Base-by-base conservation (phyloP, 1,284 basidiomycete genomes). In the Pisolithus thermaeus region DNA sequence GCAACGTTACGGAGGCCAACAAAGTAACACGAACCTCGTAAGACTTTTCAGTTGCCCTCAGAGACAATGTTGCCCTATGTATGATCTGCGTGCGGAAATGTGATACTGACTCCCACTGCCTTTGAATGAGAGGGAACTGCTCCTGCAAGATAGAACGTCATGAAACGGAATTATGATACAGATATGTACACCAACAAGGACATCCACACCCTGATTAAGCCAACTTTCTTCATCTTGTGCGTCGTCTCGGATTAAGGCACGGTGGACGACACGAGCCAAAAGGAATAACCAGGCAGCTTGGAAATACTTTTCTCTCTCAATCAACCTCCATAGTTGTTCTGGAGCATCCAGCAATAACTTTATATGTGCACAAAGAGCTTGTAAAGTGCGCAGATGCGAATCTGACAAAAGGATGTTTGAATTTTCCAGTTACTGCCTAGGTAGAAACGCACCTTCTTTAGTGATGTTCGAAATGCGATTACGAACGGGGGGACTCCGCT, bases 271-370 rank as follows among this genome's bases (percentile, higher is more conserved):
- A 7, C 91, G 79, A 8, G 90, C 79, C n/a, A 95, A 74, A 7
- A 92, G 77, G 70, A 92, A 94, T 40, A 95, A 69, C 85, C 89
- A 94, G 18, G 90, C 84, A 7, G 92, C 91, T 37, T 86, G 76
- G 25, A 92, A 77, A 60, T 86, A 93, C 49, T 80, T 77, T 59
- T 86, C 84, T 47, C 80, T 76, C 58, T 93, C 88, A 50, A 94
- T 80, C 49, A 92, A 75, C 7, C 88, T 78, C 86, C 92, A 96
- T 14, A 95, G 70, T 60, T 90, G 85, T 67, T 95, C 92, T 12
- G 92, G 91, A 6, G 90, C 84, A 66, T 95, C 92, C 11, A 95
- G 70, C 9, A 96, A 74, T 9, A 96, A 72, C 67, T 94, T 94
- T 59, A 94, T 77, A 63, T 95, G 91, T 0, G 91, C 90, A 11